Percentiles rank a stretch among this genome's conserved stretches.
phyloP scores from a whole-genome alignment of 352 stramenopile species.

The Pythium pectinolyticum region DNA sequence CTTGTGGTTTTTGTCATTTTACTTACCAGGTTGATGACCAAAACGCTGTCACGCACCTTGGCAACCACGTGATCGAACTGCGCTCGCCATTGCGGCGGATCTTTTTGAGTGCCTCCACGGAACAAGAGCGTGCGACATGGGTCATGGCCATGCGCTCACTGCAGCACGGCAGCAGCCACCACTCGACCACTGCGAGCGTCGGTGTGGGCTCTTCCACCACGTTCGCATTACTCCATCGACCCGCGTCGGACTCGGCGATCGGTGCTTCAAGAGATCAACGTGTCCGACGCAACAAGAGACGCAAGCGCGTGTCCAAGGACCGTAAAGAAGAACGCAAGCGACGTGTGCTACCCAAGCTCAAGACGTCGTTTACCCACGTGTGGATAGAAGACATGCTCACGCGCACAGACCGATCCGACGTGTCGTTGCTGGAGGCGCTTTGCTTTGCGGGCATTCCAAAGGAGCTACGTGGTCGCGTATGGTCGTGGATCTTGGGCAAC shows the following conservation, averaged over 20 bases:
- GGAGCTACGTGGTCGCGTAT: conserved; percentile 75
- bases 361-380: conserved; percentile 70
- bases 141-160: conserved; percentile 51
- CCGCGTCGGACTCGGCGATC: conserved; percentile 44
- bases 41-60: conserved; percentile 66
- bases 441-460: conserved; percentile 85
- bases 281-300: conserved; percentile 30
- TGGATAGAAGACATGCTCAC: conserved; percentile 75
- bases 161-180: conserved; percentile 31
- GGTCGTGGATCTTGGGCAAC: conserved; percentile 81
- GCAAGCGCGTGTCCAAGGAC: conserved; percentile 54
- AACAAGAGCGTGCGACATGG: conserved; percentile 71
- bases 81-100: conserved; percentile 46
- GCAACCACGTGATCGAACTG: conserved; percentile 83
- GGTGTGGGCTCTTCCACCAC: conserved; percentile 14
- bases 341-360: conserved; percentile 62
- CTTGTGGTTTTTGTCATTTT: neutral
- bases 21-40: conserved; percentile 69
- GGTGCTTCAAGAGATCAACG: conserved; percentile 25
- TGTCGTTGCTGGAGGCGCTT: conserved; percentile 49
- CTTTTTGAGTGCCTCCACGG: conserved; percentile 74
- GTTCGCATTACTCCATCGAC: conserved; percentile 35
- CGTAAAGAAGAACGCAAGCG: conserved; percentile 62
- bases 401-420: conserved; percentile 21
- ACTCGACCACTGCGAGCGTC: conserved; percentile 24